A percentile compares a stretch with the other conserved stretches of the same genome.
Conservation (phyloP, 1,284 basidiomycete species). For the Marasmius tenuissimus region DNA sequence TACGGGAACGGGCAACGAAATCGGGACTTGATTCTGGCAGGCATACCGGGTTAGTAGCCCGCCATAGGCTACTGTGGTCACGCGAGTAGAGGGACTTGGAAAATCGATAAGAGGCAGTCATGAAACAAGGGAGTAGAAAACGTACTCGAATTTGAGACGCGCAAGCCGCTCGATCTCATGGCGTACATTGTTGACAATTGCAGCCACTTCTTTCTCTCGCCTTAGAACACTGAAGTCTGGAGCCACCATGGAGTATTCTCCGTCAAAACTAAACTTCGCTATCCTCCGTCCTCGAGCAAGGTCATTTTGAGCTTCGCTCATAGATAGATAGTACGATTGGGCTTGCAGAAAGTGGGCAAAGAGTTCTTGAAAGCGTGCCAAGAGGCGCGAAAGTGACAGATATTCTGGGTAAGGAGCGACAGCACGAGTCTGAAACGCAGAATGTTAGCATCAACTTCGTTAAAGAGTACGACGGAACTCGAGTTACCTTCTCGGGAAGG, state of each 20-base stretch:
- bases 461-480: slow-evolving; percentile 8
- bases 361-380: slow-evolving; percentile 36
- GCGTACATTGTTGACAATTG: slow-evolving; percentile 31
- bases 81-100: slow-evolving; percentile 30
- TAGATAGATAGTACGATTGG: slow-evolving; percentile 38
- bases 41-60: slow-evolving; percentile 40
- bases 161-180: slow-evolving; percentile 34
- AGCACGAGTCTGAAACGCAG: slow-evolving; percentile 2
- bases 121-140: slow-evolving; percentile 1
- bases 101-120: not conserved
- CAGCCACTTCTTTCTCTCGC: slow-evolving; percentile 27
- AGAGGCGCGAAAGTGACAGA: slow-evolving; percentile 33
- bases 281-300: not conserved
- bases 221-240: slow-evolving; percentile 36
- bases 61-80: slow-evolving; percentile 29
- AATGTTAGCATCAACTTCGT: slow-evolving; percentile 6
- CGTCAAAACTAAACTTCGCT: slow-evolving; percentile 47
- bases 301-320: slow-evolving; percentile 6
- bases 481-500: slow-evolving; percentile 15
- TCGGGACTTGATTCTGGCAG: slow-evolving; percentile 34
- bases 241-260: slow-evolving; percentile 54
- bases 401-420: slow-evolving; percentile 36
- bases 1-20: slow-evolving; percentile 10
- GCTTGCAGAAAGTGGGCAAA: slow-evolving; percentile 39
- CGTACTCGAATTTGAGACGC: slow-evolving; percentile 42